These are phyloP conservation scores for Naganishia albida DNA, from an alignment of 1,284 basidiomycete species.

Conservation along the genomic window DNA sequence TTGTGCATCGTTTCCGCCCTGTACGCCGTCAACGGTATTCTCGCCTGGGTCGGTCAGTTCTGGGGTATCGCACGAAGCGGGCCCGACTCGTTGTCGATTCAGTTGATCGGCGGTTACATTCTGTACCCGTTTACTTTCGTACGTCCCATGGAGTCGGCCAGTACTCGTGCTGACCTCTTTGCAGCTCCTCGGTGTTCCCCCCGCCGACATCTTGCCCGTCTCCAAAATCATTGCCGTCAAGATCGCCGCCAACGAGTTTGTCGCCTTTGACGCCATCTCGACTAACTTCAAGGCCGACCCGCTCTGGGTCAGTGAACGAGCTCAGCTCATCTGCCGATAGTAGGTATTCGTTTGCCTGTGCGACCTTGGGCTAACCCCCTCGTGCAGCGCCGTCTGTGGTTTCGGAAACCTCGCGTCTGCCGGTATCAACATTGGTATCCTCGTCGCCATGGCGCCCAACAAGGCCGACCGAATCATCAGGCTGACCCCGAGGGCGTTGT, in stretches of 20 bases:
- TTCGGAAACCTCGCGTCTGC: conserved; percentile 78
- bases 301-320: conserved; percentile 35
- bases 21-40: conserved; percentile 74
- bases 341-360: not conserved
- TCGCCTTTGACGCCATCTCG: conserved; percentile 63
- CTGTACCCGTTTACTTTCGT: conserved; percentile 72
- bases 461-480: conserved; percentile 69
- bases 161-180: not conserved
- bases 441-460: conserved; percentile 77
- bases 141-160: not conserved
- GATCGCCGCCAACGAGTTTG: conserved; percentile 84
- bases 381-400: conserved; percentile 78
- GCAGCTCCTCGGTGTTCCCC: conserved; percentile 69
- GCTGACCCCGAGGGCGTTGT: conserved; percentile 73
- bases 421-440: conserved; percentile 88
- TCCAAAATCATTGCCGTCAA: conserved; percentile 75
- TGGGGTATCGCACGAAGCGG: conserved; percentile 69
- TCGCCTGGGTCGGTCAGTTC: conserved; percentile 84
- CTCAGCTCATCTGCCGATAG: conserved; percentile 40
- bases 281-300: conserved; percentile 34
- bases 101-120: conserved; percentile 80
- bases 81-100: conserved; percentile 65
- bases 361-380: conserved; percentile 46
- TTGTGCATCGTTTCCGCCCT: conserved; percentile 77
- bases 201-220: conserved; percentile 49